Conservation (phyloP, 225 moss, liverwort and hornwort species). For the Neckera pumila region DNA sequence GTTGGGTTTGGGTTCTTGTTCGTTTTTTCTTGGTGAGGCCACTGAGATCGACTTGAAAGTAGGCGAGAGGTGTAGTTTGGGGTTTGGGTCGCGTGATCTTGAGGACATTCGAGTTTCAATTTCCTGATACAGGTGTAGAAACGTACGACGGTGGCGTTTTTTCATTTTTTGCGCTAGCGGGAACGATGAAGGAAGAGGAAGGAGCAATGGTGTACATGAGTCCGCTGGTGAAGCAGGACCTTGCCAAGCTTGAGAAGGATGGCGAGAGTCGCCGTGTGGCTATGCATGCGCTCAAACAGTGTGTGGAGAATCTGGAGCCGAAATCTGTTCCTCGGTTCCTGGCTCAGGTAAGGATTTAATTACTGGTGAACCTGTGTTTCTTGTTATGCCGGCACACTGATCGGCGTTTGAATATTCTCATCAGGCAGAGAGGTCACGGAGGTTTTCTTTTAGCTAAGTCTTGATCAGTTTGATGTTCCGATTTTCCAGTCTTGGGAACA, state of each 20-base stretch:
- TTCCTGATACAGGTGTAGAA: neutral
- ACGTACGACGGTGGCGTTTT: neutral
- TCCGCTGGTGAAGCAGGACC: conserved; percentile 66
- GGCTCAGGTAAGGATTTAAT: conserved; percentile 34
- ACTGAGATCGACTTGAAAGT: neutral
- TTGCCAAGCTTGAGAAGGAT: conserved; percentile 66
- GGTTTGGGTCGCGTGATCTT: neutral
- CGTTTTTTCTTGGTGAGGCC: neutral
- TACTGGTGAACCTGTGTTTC: neutral
- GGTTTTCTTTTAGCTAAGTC: too few species aligned
- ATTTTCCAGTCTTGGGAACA: neutral
- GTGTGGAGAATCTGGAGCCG: conserved; percentile 58
- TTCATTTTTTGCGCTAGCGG: neutral
- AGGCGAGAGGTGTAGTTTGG: neutral
- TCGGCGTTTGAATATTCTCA: neutral
- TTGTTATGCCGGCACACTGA: neutral
- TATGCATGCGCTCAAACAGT: conserved; percentile 51
- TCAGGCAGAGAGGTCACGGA: too few species aligned
- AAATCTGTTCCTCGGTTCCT: conserved; percentile 66
- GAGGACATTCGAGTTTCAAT: neutral
- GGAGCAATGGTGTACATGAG: conserved; percentile 37
- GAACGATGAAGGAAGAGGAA: conserved; percentile 62
- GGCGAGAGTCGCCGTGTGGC: conserved; percentile 69
- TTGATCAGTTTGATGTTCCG: neutral
- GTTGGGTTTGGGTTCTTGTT: neutral